Conservation (phyloP, 2,329 filamentous ascomycete species). For the Pseudogymnoascus sp. region DNA sequence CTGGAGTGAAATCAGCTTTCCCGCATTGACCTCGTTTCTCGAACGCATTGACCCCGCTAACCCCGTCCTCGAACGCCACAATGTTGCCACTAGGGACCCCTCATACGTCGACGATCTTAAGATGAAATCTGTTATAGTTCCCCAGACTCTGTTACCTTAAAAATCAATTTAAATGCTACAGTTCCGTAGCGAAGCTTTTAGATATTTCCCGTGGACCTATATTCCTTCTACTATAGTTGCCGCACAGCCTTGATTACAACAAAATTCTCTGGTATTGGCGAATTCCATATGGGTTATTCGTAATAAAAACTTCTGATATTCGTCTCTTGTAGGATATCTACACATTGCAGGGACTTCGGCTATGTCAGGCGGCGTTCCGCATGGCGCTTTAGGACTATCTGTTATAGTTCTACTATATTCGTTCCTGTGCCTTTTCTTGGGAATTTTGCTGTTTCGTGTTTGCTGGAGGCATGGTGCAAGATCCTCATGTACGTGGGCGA, state of each 20-base stretch:
- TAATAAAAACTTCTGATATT: background rate
- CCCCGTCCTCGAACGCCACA: background rate
- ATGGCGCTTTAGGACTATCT: background rate
- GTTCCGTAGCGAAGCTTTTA: background rate
- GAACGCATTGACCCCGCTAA: background rate
- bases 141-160: background rate
- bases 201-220: background rate
- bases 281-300: background rate
- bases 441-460: conserved; percentile 6
- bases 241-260: background rate
- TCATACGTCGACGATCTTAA: background rate
- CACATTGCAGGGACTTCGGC: background rate
- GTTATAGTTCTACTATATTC: conserved; percentile 11
- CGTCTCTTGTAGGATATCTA: background rate
- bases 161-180: conserved; percentile 3
- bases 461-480: conserved; percentile 9
- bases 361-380: conserved; percentile 9
- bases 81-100: background rate
- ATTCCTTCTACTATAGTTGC: background rate
- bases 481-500: conserved; percentile 4
- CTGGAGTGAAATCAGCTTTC: background rate
- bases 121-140: background rate
- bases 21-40: background rate
- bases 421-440: conserved; percentile 1
- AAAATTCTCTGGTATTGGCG: background rate